Evolutionary conservation across 768 basidiomycete species (phyloP).

Genomic region (Phylloporus sp.): DNA sequence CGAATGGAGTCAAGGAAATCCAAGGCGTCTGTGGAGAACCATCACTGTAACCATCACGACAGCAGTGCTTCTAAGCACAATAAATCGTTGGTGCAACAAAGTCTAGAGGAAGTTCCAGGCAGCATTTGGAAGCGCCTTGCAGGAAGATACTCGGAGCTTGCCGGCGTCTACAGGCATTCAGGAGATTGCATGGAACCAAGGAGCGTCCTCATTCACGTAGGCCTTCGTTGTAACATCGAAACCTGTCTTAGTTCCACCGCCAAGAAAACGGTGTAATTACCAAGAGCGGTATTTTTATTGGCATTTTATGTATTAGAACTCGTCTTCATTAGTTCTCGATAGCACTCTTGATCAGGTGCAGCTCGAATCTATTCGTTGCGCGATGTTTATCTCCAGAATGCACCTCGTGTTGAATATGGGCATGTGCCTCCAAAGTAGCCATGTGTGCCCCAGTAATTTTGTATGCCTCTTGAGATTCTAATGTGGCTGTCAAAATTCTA

Average conservation of each 20-base stretch:
- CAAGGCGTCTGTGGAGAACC: constrained; percentile 4
- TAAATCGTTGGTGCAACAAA: constrained; percentile 24
- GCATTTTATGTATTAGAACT: constrained; percentile 3
- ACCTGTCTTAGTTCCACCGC: constrained; percentile 13
- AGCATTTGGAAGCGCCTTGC: constrained; percentile 9
- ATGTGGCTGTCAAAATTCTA: constrained; percentile 1
- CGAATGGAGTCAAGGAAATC: constrained; percentile 3
- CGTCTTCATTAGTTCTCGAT: constrained; percentile 12
- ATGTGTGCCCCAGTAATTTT: no score
- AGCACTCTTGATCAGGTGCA: constrained; percentile 13
- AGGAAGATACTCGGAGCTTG: constrained; percentile 20
- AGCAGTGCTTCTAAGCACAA: constrained; percentile 21
- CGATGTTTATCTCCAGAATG: constrained; percentile 18
- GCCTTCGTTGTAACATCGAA: constrained; percentile 22
- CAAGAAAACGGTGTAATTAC: neutral
- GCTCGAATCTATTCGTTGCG: constrained; percentile 17
- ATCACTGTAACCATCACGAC: constrained; percentile 30
- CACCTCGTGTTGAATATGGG: constrained; percentile 2
- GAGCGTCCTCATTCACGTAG: constrained; percentile 14
- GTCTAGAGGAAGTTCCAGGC: constrained; percentile 20
- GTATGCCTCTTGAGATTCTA: constrained; percentile 1
- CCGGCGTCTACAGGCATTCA: constrained; percentile 12
- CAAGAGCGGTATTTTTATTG: constrained; percentile 13
- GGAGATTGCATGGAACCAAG: constrained; percentile 15
- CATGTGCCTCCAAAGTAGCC: constrained; percentile 2